Evolutionary conservation across 2,329 filamentous ascomycete genomes (phyloP), one percentile per base, ranked within the genome.

Genomic region (Arthrobotrys sphaeroides): DNA sequence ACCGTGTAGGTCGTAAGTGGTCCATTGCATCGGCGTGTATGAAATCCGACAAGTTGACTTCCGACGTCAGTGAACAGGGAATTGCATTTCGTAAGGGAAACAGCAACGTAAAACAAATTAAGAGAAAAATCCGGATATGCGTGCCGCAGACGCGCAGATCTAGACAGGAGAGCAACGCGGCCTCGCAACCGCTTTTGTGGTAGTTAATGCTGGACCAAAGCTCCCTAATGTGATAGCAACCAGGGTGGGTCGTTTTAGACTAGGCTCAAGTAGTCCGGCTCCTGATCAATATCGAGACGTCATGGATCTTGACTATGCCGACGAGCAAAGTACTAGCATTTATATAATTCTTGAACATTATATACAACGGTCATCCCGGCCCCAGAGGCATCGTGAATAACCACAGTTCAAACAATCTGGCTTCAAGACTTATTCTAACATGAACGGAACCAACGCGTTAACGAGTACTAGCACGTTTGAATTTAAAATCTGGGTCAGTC

Each of bases 1-100:
- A 72, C 28, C 67, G 67, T 26, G 38, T 61, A 2, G 67, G 67
- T 47, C 67, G 47, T 28, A 45, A 12, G 18, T 36, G 67, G 38
- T 72, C 59, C 67, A 72, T 72, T 61, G 66, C 36, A 59, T 40
- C 20, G 43, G 9, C n/a, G 20, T 51, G 9, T 6, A 33, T 9
- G 33, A 55, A 55, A 16, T 7, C 28, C 16, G 18, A 22, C 22
- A 33, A n/a, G n/a, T n/a, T n/a, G n/a, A n/a, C n/a, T n/a, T 55
- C 18, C 9, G 16, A 47, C 36, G 36, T 40, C n/a, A n/a, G n/a
- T 40, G 36, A 26, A 16, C 20, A 5, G n/a, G 26, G 16, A 36
- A 20, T 36, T 22, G 47, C 12, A 33, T 51, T 51, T 31, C 47
- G 26, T n/a, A 33, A 7, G 4, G 24, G 24, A 51, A n/a, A 12